Evolutionary conservation across 169 alveolate species (phyloP).

Genomic region (Cryptosporidium sp.): DNA sequence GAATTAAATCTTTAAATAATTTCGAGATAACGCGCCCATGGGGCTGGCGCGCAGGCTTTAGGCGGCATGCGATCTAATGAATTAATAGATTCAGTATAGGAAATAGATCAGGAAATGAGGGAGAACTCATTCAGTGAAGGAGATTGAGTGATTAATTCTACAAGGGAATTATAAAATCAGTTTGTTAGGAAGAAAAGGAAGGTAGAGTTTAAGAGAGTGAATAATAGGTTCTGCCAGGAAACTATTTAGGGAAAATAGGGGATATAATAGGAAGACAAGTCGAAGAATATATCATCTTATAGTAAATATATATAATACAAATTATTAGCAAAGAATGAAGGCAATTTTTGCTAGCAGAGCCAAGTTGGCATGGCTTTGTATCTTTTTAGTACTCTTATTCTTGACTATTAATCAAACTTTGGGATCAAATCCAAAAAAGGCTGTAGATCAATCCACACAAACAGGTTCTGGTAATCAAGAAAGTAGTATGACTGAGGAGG

Average conservation of each 20-base stretch:
- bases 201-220: slow-evolving; percentile 25
- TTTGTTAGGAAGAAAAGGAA: slow-evolving; percentile 33
- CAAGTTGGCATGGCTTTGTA: slow-evolving; percentile 25
- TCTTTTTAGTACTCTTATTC: slow-evolving; percentile 7
- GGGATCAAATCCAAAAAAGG: not conserved
- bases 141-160: slow-evolving; percentile 56
- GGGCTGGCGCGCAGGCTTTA: not conserved
- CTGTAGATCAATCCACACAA: not conserved
- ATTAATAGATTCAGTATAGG: slow-evolving; percentile 73
- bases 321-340: slow-evolving; percentile 23
- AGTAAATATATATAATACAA: not conserved
- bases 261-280: not conserved
- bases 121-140: slow-evolving; percentile 54
- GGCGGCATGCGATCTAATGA: slow-evolving; percentile 68
- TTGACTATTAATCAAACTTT: slow-evolving; percentile 1
- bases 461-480: not conserved
- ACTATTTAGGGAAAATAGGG: slow-evolving; percentile 1
- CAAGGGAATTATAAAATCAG: slow-evolving; percentile 52
- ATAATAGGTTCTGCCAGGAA: slow-evolving; percentile 9
- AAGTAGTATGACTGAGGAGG: slow-evolving; percentile 50
- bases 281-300: not conserved
- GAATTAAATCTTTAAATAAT: slow-evolving; percentile 12
- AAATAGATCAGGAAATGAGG: slow-evolving; percentile 41
- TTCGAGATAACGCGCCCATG: slow-evolving; percentile 6
- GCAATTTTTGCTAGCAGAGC: slow-evolving; percentile 11